These are phyloP conservation scores for Prototheca cutis DNA, from an alignment of 163 green algal species.

Conservation along the genomic window DNA sequence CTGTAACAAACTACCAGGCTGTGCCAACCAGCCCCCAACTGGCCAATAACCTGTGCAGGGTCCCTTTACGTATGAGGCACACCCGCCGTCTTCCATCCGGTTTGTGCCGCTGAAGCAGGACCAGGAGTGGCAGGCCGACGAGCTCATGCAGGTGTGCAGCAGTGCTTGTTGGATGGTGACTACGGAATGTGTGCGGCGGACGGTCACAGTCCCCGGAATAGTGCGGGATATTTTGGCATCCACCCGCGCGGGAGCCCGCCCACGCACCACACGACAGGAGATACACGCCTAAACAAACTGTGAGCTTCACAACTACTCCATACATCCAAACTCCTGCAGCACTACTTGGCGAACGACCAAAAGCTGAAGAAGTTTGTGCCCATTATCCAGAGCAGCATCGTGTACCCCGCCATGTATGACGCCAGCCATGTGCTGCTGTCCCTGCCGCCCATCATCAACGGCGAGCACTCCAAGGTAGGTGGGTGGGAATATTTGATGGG, in stretches of 20 bases:
- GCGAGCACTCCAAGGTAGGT: conserved; percentile 52
- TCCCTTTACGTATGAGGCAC: conserved; percentile 97
- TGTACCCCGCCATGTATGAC: conserved; percentile 93
- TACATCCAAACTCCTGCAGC: no score
- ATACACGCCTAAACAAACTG: no score
- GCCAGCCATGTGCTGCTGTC: conserved; percentile 78
- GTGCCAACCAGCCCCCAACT: no score
- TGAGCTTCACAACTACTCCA: no score
- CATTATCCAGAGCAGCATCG: conserved; percentile 84
- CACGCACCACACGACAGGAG: no score
- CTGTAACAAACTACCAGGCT: no score
- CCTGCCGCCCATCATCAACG: conserved; percentile 98
- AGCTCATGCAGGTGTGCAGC: conserved; percentile 70
- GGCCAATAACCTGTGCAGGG: conserved; percentile 36
- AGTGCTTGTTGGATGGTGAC: conserved; percentile 1
- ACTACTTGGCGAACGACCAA: conserved; percentile 89
- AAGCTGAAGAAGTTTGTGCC: conserved; percentile 94
- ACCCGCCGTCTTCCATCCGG: conserved; percentile 80
- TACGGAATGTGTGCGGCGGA: no score
- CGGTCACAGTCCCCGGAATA: no score
- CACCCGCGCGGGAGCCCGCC: no score
- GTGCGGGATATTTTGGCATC: no score
- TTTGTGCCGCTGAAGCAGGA: conserved; percentile 96
- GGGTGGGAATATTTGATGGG: neutral
- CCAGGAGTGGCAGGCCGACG: conserved; percentile 63